Conservation (phyloP, 805 yeast genomes). For the Wickerhamiella brachini region DNA sequence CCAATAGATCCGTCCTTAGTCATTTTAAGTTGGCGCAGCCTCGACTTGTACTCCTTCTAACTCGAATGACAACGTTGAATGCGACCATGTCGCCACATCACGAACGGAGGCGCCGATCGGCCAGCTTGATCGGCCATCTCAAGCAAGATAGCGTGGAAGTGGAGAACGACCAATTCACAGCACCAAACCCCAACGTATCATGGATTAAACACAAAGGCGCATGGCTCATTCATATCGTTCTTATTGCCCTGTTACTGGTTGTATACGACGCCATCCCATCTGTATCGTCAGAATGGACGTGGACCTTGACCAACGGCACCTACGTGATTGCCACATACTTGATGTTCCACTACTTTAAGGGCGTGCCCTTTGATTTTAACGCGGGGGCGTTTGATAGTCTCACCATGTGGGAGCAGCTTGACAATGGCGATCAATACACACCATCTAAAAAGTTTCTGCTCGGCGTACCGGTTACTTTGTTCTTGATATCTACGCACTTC, state of each 20-base stretch:
- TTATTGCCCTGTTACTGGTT: constrained; percentile 58
- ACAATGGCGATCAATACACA: constrained; percentile 91
- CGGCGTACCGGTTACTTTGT: constrained; percentile 83
- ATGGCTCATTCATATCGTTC: constrained; percentile 83
- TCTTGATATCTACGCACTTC: constrained; percentile 79
- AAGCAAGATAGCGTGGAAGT: constrained; percentile 89
- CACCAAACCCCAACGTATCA: constrained; percentile 82
- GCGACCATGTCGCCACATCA: background rate
- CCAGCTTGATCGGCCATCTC: constrained; percentile 80
- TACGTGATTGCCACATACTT: constrained; percentile 85
- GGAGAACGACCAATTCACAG: constrained; percentile 76
- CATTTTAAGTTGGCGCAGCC: background rate
- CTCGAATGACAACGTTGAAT: background rate
- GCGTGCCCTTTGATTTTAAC: constrained; percentile 91
- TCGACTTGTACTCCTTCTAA: background rate
- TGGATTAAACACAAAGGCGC: constrained; percentile 96
- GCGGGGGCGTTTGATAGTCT: constrained; percentile 91
- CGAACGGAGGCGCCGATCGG: constrained; percentile 53
- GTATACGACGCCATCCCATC: constrained; percentile 71
- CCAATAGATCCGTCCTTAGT: background rate
- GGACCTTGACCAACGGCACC: constrained; percentile 88
- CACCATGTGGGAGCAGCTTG: constrained; percentile 98
- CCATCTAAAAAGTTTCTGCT: constrained; percentile 89
- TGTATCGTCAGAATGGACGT: constrained; percentile 68
- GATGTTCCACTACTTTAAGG: constrained; percentile 94